A percentile compares a stretch with the other conserved stretches of the same genome.
These are phyloP conservation scores for Lagenaria siceraria DNA, from an alignment of 306 rosid species.

Conservation along the genomic window DNA sequence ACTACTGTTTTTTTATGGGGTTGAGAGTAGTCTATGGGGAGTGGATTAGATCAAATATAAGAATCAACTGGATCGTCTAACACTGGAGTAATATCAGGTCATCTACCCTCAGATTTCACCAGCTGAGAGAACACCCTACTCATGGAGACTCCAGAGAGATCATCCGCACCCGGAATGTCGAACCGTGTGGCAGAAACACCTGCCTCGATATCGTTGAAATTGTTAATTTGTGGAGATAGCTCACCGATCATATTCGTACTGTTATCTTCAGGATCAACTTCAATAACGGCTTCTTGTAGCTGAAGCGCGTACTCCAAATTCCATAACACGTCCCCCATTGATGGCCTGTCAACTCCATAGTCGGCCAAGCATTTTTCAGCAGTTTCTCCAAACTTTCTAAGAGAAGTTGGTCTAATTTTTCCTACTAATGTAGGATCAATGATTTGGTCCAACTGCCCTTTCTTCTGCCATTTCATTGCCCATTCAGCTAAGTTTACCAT, in stretches of 20 bases:
- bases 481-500: constrained; percentile 89
- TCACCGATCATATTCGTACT: constrained; percentile 79
- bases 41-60: not conserved
- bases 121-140: constrained; percentile 82
- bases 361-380: constrained; percentile 88
- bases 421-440: constrained; percentile 53
- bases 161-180: constrained; percentile 37
- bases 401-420: constrained; percentile 62
- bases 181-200: constrained; percentile 28
- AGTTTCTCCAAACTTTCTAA: constrained; percentile 74
- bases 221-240: constrained; percentile 66
- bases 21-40: not conserved
- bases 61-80: constrained; percentile 1
- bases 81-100: constrained; percentile 3
- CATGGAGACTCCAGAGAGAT: constrained; percentile 85
- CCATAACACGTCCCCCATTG: constrained; percentile 91
- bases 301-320: constrained; percentile 80
- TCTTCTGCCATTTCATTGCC: constrained; percentile 88
- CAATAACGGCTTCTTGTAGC: constrained; percentile 59
- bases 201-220: constrained; percentile 25
- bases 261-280: constrained; percentile 69
- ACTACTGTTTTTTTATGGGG: not conserved
- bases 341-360: constrained; percentile 68
- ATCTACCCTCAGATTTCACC: constrained; percentile 81
- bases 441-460: constrained; percentile 66